phyloP scores from a whole-genome alignment of 345 rosid species.

The Gossypium sturtianum region DNA sequence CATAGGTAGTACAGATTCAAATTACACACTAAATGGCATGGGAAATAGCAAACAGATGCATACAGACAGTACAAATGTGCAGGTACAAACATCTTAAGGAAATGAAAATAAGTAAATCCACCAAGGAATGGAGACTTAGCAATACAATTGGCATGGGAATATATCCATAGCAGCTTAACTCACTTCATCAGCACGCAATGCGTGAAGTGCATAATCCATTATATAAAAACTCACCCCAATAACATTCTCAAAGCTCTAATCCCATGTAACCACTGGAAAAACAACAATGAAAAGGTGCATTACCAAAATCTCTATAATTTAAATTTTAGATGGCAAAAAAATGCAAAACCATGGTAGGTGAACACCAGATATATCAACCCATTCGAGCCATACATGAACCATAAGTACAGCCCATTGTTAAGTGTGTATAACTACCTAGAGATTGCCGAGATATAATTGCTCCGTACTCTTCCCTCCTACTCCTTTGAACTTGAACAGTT shows the following conservation, averaged over 20 bases:
- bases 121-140: neutral
- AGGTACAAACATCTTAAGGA: neutral
- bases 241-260: neutral
- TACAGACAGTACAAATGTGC: neutral
- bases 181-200: neutral
- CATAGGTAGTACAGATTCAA: neutral
- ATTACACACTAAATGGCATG: neutral
- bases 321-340: neutral
- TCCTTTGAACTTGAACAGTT: constrained; percentile 44
- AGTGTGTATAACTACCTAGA: constrained; percentile 37
- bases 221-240: neutral
- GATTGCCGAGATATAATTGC: constrained; percentile 49
- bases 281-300: neutral
- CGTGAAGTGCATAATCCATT: neutral
- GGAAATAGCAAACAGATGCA: neutral
- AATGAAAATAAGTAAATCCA: neutral
- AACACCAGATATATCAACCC: neutral
- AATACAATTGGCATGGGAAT: neutral
- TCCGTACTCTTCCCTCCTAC: constrained; percentile 56
- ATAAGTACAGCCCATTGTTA: neutral
- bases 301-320: neutral
- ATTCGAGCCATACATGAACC: neutral
- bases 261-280: neutral
- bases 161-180: neutral
- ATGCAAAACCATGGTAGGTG: neutral